Evolutionary conservation across 1,284 basidiomycete species (phyloP).

Genomic region (Ganoderma meredithae): DNA sequence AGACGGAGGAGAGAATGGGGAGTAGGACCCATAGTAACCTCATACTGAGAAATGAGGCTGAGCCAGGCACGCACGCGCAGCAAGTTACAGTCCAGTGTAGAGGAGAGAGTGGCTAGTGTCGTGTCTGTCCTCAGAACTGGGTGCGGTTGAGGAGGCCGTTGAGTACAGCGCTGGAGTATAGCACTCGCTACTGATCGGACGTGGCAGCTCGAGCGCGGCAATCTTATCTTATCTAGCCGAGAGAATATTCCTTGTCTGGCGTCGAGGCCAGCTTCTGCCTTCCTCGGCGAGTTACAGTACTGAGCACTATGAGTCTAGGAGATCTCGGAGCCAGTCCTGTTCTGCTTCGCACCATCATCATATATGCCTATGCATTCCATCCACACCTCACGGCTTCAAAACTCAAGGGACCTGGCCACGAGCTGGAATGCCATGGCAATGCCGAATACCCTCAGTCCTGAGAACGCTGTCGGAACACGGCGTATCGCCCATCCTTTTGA

Average conservation of each 20-base stretch:
- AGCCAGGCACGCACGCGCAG: neutral
- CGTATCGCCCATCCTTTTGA: constrained; percentile 30
- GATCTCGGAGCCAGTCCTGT: neutral
- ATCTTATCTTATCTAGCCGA: constrained; percentile 26
- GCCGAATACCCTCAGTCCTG: constrained; percentile 14
- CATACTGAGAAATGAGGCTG: constrained; percentile 32
- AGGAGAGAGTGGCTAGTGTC: neutral
- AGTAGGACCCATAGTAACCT: constrained; percentile 42
- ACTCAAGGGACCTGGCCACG: neutral
- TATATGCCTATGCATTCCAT: neutral
- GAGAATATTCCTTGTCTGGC: neutral
- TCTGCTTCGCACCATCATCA: neutral
- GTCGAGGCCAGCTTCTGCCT: neutral
- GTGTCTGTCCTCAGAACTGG: neutral
- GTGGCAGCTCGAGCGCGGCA: constrained; percentile 20
- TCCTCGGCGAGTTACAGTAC: neutral
- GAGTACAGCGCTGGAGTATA: constrained; percentile 6
- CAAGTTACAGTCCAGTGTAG: neutral
- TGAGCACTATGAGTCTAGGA: neutral
- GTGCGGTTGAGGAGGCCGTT: neutral
- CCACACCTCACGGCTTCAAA: neutral
- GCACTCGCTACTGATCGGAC: constrained; percentile 21
- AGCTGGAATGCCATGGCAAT: neutral
- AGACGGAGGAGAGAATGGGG: constrained; percentile 36
- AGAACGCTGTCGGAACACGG: constrained; percentile 17